Conservation (phyloP, 306 rosid genomes). For the Albizia julibrissin region DNA sequence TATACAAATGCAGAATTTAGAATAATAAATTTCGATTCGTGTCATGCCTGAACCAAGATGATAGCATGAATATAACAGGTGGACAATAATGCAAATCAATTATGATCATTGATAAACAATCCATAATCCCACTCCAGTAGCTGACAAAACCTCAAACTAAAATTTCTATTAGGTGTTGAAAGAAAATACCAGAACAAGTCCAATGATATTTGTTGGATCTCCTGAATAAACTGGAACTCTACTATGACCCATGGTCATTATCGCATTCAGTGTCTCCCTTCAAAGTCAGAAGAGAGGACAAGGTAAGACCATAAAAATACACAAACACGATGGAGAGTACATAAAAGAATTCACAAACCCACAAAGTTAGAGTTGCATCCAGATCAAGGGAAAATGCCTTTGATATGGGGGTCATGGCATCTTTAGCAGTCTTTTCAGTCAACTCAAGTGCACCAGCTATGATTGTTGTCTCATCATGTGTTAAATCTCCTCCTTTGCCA, state of each 20-base stretch:
- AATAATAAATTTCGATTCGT: neutral
- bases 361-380: constrained; percentile 89
- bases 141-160: constrained; percentile 8
- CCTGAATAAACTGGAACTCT: constrained; percentile 92
- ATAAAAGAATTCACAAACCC: constrained; percentile 55
- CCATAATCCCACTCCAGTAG: constrained; percentile 16
- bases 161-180: neutral
- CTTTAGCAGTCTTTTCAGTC: constrained; percentile 95
- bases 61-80: constrained; percentile 7
- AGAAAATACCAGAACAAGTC: constrained; percentile 86
- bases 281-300: constrained; percentile 28
- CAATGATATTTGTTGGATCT: constrained; percentile 73
- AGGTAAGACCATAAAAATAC: constrained; percentile 34
- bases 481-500: constrained; percentile 97
- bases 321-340: constrained; percentile 31
- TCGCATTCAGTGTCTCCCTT: constrained; percentile 84
- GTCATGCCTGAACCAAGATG: constrained; percentile 10
- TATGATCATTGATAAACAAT: neutral
- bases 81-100: constrained; percentile 2
- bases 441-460: constrained; percentile 96
- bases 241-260: constrained; percentile 94
- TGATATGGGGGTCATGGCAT: constrained; percentile 97
- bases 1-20: neutral
- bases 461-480: constrained; percentile 97
- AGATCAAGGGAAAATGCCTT: constrained; percentile 96